These are phyloP conservation scores for Cryptococcus sp. DNA, from an alignment of 1,284 basidiomycete genomes.

Conservation along the genomic window DNA sequence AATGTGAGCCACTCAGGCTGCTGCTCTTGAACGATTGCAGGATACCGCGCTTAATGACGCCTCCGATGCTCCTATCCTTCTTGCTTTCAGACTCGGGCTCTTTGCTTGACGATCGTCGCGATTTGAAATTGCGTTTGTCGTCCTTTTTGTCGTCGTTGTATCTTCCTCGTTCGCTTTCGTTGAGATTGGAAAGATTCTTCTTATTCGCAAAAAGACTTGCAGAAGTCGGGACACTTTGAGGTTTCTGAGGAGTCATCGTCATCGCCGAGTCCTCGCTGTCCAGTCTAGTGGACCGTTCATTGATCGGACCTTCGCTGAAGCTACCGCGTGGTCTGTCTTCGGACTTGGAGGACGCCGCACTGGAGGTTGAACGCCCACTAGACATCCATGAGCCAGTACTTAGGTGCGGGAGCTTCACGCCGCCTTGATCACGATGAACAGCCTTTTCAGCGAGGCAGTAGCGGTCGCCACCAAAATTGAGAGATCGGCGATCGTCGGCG, in stretches of 20 bases:
- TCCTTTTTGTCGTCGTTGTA: slow-evolving; percentile 22
- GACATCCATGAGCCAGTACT: background rate
- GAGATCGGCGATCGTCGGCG: slow-evolving; percentile 1
- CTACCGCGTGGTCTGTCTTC: background rate
- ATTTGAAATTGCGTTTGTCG: slow-evolving; percentile 14
- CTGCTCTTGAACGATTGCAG: slow-evolving; percentile 34
- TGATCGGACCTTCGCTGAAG: background rate
- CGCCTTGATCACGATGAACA: slow-evolving; percentile 47
- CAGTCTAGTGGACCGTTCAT: slow-evolving; percentile 6
- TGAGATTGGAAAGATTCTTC: background rate
- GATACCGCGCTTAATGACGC: slow-evolving; percentile 45
- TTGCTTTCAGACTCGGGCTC: slow-evolving; percentile 17
- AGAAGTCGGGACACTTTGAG: slow-evolving; percentile 5
- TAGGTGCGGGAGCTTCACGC: slow-evolving; percentile 38
- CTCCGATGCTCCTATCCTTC: slow-evolving; percentile 30
- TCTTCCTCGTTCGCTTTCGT: slow-evolving; percentile 6
- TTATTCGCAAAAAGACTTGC: background rate
- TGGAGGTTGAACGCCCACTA: background rate
- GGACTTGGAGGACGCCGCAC: background rate
- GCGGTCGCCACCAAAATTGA: slow-evolving; percentile 11
- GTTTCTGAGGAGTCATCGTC: slow-evolving; percentile 14
- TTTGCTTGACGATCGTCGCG: slow-evolving; percentile 9
- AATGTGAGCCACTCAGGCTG: slow-evolving; percentile 18
- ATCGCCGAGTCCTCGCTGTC: slow-evolving; percentile 18
- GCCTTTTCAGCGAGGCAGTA: slow-evolving; percentile 40